Conservation (phyloP, 148 eudicot species). For the Silene latifolia region DNA sequence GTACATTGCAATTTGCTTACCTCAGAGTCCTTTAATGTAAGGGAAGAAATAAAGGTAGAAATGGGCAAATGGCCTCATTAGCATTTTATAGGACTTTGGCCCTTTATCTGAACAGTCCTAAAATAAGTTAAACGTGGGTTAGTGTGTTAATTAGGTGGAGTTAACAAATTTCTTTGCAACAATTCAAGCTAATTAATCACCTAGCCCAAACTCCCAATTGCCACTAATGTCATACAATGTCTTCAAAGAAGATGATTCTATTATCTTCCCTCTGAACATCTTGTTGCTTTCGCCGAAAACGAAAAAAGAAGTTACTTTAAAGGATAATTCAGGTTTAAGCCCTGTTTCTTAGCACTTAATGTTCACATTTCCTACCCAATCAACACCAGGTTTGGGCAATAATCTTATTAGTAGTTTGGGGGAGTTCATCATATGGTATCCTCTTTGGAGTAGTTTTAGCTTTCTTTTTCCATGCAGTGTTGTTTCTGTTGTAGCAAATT, state of each 20-base stretch:
- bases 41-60: conserved; percentile 46
- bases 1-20: conserved; percentile 32
- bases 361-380: conserved; percentile 62
- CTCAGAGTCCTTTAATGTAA: conserved; percentile 50
- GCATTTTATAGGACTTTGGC: conserved; percentile 50
- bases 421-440: conserved; percentile 58
- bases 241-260: conserved; percentile 34
- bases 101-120: conserved; percentile 51
- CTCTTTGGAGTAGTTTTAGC: conserved; percentile 43
- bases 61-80: conserved; percentile 44
- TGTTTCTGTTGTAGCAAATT: conserved; percentile 52
- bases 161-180: too few species aligned
- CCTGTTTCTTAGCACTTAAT: conserved; percentile 60
- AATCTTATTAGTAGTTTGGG: conserved; percentile 64
- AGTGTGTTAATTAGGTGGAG: too few species aligned
- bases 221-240: conserved; percentile 63
- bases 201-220: conserved; percentile 83
- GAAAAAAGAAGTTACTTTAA: conserved; percentile 42
- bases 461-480: conserved; percentile 45
- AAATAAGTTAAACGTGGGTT: too few species aligned
- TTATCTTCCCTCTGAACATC: conserved; percentile 58
- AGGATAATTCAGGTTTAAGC: conserved; percentile 54
- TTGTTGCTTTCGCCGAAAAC: conserved; percentile 35
- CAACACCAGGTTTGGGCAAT: conserved; percentile 59
- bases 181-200: too few species aligned